Evolutionary conservation across 2,329 filamentous ascomycete genomes (phyloP), one percentile per base, ranked within the genome.

Genomic region (Ophiostoma australiae): DNA sequence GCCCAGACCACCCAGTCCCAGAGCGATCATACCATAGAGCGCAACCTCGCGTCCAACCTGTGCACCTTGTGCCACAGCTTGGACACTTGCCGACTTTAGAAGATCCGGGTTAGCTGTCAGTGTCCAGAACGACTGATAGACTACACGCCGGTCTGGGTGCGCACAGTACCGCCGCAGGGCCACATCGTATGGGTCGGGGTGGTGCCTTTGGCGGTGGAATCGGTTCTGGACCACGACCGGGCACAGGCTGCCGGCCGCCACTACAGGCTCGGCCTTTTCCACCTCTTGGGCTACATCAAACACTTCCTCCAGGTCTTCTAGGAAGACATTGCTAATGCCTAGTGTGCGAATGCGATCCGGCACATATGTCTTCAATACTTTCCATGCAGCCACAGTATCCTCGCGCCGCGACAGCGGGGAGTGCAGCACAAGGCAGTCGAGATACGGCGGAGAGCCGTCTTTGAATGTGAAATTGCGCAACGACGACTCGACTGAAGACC

Each of bases 401-500:
- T 80, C 75, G 1, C 81, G 74, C 10, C 77, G 79, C 31, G 79
- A 75, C 68, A 84, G 79, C 35, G 85, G 76, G 82, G 90, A 76
- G 87, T 95, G 82, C 83, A 95, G 81, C 87, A 97, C 73, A 81
- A 95, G 74, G 86, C 92, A 74, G 88, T 96, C 75, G 83, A 97
- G 78, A 85, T 86, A 87, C 2, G 80, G 74, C 76, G 27, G 27
- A 15, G 20, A 10, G 20, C 67, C 66, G 37, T 44, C 48, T 11
- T 55, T 13, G 23, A 73, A 48, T n/a, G 81, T 80, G 71, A 94
- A 86, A 77, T 91, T 89, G 3, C 78, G 74, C 8, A 94, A 82
- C 0, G 91, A 94, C 0, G 86, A 88, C 63, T 83, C 81, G 55
- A 95, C 82, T 0, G 91, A 93, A 55, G 86, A 81, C 74, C 85